These are phyloP conservation scores for Syzygium aqueum DNA, from an alignment of 345 rosid genomes.

Conservation along the genomic window DNA sequence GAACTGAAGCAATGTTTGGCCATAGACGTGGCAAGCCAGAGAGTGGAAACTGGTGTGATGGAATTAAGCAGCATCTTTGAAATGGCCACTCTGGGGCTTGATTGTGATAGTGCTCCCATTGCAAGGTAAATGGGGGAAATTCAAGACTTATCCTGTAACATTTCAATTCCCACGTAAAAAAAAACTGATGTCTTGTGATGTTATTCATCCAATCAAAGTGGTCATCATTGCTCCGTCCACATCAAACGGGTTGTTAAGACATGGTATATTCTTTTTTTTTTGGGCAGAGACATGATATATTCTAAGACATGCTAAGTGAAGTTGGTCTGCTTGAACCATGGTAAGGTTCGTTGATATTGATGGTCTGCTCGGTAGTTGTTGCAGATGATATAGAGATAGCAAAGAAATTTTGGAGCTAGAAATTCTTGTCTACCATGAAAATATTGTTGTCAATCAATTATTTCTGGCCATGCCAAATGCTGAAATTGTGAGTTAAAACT, in stretches of 20 bases:
- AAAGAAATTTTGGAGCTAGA: background rate
- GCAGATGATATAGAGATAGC: background rate
- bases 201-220: background rate
- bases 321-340: too few relatives aligned
- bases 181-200: background rate
- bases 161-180: background rate
- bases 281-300: too few relatives aligned
- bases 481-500: background rate
- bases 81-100: background rate
- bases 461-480: background rate
- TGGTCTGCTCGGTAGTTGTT: background rate
- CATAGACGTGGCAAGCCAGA: background rate
- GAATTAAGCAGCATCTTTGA: background rate
- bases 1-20: slow-evolving; percentile 4
- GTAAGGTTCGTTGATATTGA: too few relatives aligned
- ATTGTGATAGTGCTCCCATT: background rate
- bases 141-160: background rate
- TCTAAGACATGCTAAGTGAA: too few relatives aligned
- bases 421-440: too few relatives aligned
- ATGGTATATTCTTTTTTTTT: too few relatives aligned
- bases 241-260: too few relatives aligned
- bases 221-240: background rate
- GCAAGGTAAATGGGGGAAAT: background rate
- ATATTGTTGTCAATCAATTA: background rate
- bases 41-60: background rate